Evolutionary conservation across 2,329 filamentous ascomycete species (phyloP), one percentile per base, ranked within the genome.

Genomic region (Xylariaceae sp.): DNA sequence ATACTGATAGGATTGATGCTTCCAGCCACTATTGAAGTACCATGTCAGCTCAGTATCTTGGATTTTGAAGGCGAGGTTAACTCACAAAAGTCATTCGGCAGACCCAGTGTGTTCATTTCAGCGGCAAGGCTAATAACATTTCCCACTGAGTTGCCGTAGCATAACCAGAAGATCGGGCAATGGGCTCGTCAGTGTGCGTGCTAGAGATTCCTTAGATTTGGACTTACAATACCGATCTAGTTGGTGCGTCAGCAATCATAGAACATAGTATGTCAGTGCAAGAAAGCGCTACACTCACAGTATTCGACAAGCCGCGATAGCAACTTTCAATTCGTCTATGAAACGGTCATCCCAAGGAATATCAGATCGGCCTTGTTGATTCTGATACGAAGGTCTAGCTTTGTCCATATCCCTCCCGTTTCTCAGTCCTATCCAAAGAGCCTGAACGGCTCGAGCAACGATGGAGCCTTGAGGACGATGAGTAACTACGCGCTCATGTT

Each of bases 311-410:
- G 86, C 87, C 78, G 87, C 64, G 10, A 78, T 67, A 1, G 73
- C 63, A 75, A 84, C 83, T 72, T 86, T 86, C 45, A 90, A 72
- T 65, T 90, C 87, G 3, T 88, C 84, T 45, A 90, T 73, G 58
- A 90, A 90, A 59, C 79, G 76, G 60, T 89, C 84, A 50, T 86
- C 79, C 87, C 86, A 90, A 1, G 75, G 72, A 13, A 81, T 14
- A 5, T 39, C 74, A 73, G 50, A 42, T 18, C 44, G 7, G 28
- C 31, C 22, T 13, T 46, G 14, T 34, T 34, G 31, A 10, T 33
- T 39, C 36, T 39, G 36, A 39, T 39, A 39, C 11, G 36, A 39
- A 14, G 36, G 79, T 72, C 48, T 75, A 6, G 18, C 22, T 28
- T 45, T 45, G 19, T 28, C 42, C 19, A 31, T 28, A 14, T 39